Evolutionary conservation across 495 filamentous ascomycete species (phyloP).

Genomic region (Parachaetomium inaequale): DNA sequence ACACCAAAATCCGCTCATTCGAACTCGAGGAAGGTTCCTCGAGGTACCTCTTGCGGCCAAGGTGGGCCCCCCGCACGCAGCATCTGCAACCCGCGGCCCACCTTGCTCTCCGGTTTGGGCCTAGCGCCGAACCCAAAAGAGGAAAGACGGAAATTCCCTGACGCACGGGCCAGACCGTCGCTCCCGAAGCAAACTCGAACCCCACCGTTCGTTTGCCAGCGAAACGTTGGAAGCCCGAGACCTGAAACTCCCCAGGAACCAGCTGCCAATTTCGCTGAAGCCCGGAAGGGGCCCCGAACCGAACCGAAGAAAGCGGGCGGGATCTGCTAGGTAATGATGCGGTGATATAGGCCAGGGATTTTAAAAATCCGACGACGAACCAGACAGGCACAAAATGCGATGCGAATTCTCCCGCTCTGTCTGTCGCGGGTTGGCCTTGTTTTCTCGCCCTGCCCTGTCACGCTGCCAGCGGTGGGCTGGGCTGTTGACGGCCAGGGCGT

Average conservation of each 20-base stretch:
- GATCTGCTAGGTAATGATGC: background rate
- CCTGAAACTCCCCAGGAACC: background rate
- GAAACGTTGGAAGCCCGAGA: no score
- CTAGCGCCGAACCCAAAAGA: background rate
- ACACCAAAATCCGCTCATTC: no score
- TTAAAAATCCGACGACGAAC: no score
- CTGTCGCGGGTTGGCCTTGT: background rate
- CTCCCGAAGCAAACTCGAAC: background rate
- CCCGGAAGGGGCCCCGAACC: background rate
- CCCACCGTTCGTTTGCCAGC: background rate
- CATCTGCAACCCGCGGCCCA: background rate
- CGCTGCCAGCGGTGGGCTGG: no score
- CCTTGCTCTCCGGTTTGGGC: background rate
- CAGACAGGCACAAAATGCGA: background rate
- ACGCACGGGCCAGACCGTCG: conserved; percentile 8
- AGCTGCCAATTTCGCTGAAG: conserved; percentile 2
- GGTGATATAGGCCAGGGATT: background rate
- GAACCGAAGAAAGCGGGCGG: background rate
- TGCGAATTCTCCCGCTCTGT: background rate
- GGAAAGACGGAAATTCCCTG: background rate
- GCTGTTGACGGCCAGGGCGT: background rate
- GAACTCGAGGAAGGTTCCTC: background rate
- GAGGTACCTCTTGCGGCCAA: background rate
- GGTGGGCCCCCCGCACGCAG: background rate
- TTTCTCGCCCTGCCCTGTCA: background rate